phyloP scores from a whole-genome alignment of 768 basidiomycete genomes.

The Boletus patriciae region DNA sequence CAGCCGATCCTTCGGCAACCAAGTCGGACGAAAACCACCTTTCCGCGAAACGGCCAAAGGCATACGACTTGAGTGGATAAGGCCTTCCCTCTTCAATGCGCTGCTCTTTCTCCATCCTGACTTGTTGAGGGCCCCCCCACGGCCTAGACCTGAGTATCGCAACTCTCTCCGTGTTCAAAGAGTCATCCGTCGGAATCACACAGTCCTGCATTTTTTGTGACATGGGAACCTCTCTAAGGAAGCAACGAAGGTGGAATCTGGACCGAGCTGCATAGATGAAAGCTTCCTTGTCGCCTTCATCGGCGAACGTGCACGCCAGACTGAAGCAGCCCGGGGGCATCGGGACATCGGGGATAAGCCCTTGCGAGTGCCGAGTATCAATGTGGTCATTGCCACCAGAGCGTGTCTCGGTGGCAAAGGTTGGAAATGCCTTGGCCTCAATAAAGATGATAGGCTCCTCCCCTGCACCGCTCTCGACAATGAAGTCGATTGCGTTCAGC shows the following conservation, averaged over 20 bases:
- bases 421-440: conserved; percentile 34
- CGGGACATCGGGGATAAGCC: conserved; percentile 24
- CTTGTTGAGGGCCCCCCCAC: conserved; percentile 34
- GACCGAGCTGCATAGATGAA: conserved; percentile 28
- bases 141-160: conserved; percentile 20
- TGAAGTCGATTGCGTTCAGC: conserved; percentile 18
- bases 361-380: conserved; percentile 24
- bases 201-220: too few species aligned
- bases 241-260: conserved; percentile 22
- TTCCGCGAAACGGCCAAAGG: conserved; percentile 39
- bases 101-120: conserved; percentile 25
- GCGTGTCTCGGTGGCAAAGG: conserved; percentile 15
- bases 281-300: conserved; percentile 24
- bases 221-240: conserved; percentile 4
- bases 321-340: conserved; percentile 32
- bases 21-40: conserved; percentile 38
- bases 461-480: conserved; percentile 15
- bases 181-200: too few species aligned
- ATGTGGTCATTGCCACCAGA: not conserved
- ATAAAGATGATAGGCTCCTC: conserved; percentile 30
- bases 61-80: conserved; percentile 26
- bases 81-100: conserved; percentile 23
- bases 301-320: conserved; percentile 32
- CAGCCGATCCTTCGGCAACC: conserved; percentile 23
- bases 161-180: conserved; percentile 25